Evolutionary conservation across 805 yeast genomes (phyloP).

Genomic region (Starmera caribaea): DNA sequence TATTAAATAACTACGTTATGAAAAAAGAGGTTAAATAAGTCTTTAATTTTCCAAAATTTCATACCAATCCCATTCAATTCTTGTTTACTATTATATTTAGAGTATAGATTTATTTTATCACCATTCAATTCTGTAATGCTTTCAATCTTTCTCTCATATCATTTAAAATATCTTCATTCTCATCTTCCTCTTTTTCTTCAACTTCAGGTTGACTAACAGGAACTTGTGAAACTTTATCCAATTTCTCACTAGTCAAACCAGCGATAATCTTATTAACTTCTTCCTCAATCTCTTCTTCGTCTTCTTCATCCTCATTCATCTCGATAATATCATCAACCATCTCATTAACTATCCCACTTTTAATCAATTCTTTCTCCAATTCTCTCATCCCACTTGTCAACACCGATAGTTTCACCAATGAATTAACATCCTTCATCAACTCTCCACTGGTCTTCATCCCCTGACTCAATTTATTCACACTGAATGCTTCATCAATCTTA

Average conservation of each 20-base stretch:
- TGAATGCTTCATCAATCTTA: constrained; percentile 89
- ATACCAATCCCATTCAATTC: no score
- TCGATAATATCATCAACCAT: constrained; percentile 92
- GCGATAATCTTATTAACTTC: constrained; percentile 55
- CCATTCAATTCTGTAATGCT: constrained; percentile 65
- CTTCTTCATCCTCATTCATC: constrained; percentile 50
- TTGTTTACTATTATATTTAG: neutral
- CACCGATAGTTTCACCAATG: constrained; percentile 69
- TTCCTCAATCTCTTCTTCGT: constrained; percentile 52
- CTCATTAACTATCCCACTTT: constrained; percentile 81
- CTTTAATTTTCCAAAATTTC: no score
- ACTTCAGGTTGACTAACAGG: constrained; percentile 22
- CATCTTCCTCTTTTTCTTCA: constrained; percentile 40
- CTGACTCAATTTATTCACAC: constrained; percentile 71
- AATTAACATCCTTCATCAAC: constrained; percentile 84
- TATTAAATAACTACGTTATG: no score
- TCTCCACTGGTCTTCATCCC: constrained; percentile 70
- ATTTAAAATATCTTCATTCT: constrained; percentile 64
- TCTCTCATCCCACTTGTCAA: constrained; percentile 77
- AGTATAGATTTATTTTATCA: no score
- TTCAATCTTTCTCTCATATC: constrained; percentile 85
- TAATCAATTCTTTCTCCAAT: constrained; percentile 77
- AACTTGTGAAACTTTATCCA: constrained; percentile 24
- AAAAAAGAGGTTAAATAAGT: constrained; percentile 15
- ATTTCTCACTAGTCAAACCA: constrained; percentile 33